phyloP scores from a whole-genome alignment of 2,329 filamentous ascomycete genomes.

The Ceratocystis papillata region DNA sequence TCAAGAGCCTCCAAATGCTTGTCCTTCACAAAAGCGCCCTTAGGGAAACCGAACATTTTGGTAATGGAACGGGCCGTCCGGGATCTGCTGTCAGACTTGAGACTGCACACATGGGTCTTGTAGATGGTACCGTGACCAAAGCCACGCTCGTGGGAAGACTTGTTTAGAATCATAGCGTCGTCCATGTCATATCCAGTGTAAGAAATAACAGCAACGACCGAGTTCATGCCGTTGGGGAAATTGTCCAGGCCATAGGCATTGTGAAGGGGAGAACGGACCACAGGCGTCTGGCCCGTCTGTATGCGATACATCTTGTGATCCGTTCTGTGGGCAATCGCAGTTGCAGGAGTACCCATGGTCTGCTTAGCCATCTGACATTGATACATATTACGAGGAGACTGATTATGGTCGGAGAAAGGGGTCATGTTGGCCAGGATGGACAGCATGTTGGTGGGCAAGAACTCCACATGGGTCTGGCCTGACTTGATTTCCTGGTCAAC shows the following conservation, averaged over 20 bases:
- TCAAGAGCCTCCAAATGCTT: conserved; percentile 64
- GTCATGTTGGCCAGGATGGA: conserved; percentile 98
- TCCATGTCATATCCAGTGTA: conserved; percentile 99
- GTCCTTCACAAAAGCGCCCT: conserved; percentile 59
- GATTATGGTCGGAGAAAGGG: conserved; percentile 96
- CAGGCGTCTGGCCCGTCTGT: conserved; percentile 90
- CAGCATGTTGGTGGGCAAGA: conserved; percentile 88
- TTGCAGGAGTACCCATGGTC: conserved; percentile 92
- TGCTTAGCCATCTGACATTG: conserved; percentile 99
- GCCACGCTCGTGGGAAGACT: conserved; percentile 87
- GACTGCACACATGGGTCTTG: conserved; percentile 86
- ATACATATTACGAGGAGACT: conserved; percentile 98
- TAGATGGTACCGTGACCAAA: conserved; percentile 95
- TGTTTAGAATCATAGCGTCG: conserved; percentile 99
- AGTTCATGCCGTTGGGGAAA: conserved; percentile 93
- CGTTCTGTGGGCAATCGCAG: conserved; percentile 72
- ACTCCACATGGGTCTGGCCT: conserved; percentile 90
- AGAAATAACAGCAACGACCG: conserved; percentile 92
- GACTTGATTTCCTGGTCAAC: conserved; percentile 77
- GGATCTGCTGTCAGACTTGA: conserved; percentile 65
- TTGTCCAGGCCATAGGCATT: conserved; percentile 96
- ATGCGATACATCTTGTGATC: conserved; percentile 96
- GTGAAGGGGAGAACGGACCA: conserved; percentile 83
- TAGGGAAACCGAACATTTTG: conserved; percentile 86
- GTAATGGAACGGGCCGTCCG: conserved; percentile 57